Percentiles rank a stretch among this genome's conserved stretches.
phyloP scores from a whole-genome alignment of 441 rosid species.

The Manihot esculenta region DNA sequence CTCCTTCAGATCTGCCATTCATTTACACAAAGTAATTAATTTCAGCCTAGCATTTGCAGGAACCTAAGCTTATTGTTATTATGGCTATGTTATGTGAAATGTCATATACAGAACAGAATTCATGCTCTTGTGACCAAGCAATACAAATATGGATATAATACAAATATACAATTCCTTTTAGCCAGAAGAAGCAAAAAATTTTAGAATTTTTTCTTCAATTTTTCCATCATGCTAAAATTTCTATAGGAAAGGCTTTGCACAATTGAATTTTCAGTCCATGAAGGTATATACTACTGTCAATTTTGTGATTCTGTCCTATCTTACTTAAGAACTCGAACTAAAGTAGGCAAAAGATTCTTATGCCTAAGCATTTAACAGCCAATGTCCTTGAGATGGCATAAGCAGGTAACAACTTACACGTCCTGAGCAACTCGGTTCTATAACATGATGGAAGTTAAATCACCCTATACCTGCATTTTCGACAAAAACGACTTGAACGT shows the following conservation, averaged over 20 bases:
- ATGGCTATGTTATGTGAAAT: neutral
- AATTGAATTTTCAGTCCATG: neutral
- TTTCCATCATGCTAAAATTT: neutral
- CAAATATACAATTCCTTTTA: neutral
- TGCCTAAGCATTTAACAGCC: neutral
- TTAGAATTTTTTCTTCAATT: neutral
- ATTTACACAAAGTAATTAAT: slow-evolving; percentile 14
- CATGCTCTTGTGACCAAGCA: neutral
- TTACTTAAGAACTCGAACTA: neutral
- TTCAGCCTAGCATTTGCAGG: neutral
- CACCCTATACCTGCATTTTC: neutral
- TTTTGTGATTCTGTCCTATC: neutral
- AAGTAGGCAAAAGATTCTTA: neutral
- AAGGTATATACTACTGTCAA: neutral
- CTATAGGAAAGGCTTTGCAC: neutral
- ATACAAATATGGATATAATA: neutral
- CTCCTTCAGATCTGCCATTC: slow-evolving; percentile 71
- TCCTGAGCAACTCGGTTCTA: too few relatives aligned
- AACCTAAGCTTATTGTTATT: neutral
- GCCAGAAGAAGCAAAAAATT: neutral
- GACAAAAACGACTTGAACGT: neutral
- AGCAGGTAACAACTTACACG: too few relatives aligned
- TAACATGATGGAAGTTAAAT: neutral
- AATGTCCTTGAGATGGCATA: too few relatives aligned
- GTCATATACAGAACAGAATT: slow-evolving; percentile 1